phyloP scores from a whole-genome alignment of 768 basidiomycete genomes.

The Fistulinella prunicolor region DNA sequence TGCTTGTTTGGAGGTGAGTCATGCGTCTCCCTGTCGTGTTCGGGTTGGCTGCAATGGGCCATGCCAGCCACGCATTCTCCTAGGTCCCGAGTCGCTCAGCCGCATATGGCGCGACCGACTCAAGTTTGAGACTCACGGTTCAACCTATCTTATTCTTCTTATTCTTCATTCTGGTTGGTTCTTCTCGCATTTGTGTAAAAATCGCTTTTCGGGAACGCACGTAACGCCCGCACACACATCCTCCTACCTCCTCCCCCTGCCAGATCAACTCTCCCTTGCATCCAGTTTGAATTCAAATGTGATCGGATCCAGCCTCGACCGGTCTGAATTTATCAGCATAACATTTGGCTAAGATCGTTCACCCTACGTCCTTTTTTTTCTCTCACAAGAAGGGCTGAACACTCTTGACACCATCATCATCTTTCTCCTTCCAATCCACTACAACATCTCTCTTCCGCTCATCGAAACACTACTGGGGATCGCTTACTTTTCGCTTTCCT shows the following conservation, averaged over 20 bases:
- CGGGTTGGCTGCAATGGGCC: too few species aligned
- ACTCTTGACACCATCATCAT: not conserved
- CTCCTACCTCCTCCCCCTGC: slow-evolving; percentile 4
- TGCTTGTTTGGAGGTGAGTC: not conserved
- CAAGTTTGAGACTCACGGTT: not conserved
- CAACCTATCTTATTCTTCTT: too few species aligned
- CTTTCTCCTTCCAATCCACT: slow-evolving; percentile 4
- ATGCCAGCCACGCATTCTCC: not conserved
- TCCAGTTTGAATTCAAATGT: slow-evolving; percentile 24
- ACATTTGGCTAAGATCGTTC: not conserved
- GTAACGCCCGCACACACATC: slow-evolving; percentile 19
- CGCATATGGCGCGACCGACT: too few species aligned
- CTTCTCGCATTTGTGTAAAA: not conserved
- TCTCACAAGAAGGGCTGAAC: not conserved
- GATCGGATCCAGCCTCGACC: slow-evolving; percentile 16
- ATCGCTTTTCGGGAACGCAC: slow-evolving; percentile 11
- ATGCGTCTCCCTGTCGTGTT: not conserved
- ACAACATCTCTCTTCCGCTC: not conserved
- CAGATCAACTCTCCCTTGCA: not conserved
- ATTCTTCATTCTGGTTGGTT: too few species aligned
- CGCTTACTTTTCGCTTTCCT: not conserved
- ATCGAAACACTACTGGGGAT: too few species aligned
- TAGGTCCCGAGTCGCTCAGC: not conserved
- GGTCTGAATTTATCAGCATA: slow-evolving; percentile 19
- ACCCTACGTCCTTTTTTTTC: not conserved